phyloP scores from a whole-genome alignment of 495 filamentous ascomycete genomes.

The Evernia prunastri region DNA sequence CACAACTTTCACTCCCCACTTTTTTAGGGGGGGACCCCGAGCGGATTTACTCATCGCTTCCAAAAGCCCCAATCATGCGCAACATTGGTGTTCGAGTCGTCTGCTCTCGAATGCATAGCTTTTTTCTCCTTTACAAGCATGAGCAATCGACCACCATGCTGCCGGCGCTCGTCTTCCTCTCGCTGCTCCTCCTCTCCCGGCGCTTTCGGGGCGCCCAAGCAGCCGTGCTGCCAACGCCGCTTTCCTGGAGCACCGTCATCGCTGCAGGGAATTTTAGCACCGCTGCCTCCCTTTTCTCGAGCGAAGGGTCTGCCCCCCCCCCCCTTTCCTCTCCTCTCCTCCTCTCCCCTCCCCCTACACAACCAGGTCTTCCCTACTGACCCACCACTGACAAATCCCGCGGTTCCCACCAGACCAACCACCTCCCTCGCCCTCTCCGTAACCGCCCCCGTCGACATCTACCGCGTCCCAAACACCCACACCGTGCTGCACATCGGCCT shows the following conservation, averaged over 20 bases:
- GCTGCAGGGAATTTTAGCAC: not conserved
- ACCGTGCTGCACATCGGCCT: not conserved
- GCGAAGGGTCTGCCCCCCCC: not conserved
- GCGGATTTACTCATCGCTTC: not conserved
- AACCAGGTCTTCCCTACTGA: not conserved
- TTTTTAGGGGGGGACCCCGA: not conserved
- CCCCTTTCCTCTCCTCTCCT: not conserved
- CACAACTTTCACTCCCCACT: not conserved
- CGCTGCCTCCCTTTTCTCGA: not conserved
- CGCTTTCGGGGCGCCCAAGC: not conserved
- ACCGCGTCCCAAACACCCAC: not conserved
- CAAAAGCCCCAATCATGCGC: not conserved
- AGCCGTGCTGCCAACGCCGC: not conserved
- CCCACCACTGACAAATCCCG: not conserved
- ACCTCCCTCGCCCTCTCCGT: not conserved
- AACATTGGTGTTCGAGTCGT: not conserved
- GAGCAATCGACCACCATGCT: not conserved
- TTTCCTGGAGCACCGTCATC: not conserved
- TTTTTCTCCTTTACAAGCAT: not conserved
- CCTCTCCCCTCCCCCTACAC: too few relatives aligned
- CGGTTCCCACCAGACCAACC: not conserved
- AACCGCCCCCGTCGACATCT: not conserved
- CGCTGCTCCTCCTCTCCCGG: not conserved
- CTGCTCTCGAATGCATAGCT: not conserved
- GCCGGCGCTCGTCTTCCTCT: not conserved